phyloP scores from a whole-genome alignment of 2,329 filamentous ascomycete genomes.

The Phialemonium atrogriseum region DNA sequence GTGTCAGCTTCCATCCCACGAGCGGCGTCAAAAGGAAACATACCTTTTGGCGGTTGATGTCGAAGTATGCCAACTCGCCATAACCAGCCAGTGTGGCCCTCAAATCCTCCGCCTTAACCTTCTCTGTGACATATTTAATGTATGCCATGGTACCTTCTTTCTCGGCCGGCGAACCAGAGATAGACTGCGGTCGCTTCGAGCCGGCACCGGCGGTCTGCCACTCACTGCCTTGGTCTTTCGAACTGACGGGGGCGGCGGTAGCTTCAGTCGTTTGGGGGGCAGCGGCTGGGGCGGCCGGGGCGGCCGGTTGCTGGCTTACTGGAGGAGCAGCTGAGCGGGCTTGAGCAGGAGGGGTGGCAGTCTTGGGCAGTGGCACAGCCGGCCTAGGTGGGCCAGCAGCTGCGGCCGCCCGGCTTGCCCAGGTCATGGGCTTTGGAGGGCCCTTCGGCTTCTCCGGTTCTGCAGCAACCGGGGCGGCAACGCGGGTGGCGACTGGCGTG shows the following conservation, averaged over 20 bases:
- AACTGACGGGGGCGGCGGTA: constrained; percentile 17
- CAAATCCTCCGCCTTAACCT: constrained; percentile 68
- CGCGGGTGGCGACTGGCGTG: constrained; percentile 43
- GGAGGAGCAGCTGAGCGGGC: constrained; percentile 36
- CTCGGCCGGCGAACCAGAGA: constrained; percentile 50
- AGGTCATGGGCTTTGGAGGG: constrained; percentile 57
- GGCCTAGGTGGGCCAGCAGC: constrained; percentile 42
- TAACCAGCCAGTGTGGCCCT: constrained; percentile 62
- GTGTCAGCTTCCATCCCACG: constrained; percentile 13
- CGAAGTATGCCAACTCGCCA: constrained; percentile 64
- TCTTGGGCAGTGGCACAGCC: constrained; percentile 48
- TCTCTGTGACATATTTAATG: constrained; percentile 91
- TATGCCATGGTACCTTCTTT: constrained; percentile 77
- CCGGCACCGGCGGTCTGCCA: constrained; percentile 88
- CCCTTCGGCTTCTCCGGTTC: constrained; percentile 38
- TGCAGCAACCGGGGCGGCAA: constrained; percentile 29
- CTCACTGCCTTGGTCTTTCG: constrained; percentile 53
- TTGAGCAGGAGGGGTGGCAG: constrained; percentile 41
- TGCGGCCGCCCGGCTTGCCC: constrained; percentile 63
- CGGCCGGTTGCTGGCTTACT: constrained; percentile 26
- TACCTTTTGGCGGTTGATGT: constrained; percentile 80
- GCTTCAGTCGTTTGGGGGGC: constrained; percentile 28
- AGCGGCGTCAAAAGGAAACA: constrained; percentile 11
- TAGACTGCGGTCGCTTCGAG: constrained; percentile 68
- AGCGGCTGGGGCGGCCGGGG: constrained; percentile 21